Conservation (phyloP, 805 yeast species). For the Schwanniomyces vanrijiae region DNA sequence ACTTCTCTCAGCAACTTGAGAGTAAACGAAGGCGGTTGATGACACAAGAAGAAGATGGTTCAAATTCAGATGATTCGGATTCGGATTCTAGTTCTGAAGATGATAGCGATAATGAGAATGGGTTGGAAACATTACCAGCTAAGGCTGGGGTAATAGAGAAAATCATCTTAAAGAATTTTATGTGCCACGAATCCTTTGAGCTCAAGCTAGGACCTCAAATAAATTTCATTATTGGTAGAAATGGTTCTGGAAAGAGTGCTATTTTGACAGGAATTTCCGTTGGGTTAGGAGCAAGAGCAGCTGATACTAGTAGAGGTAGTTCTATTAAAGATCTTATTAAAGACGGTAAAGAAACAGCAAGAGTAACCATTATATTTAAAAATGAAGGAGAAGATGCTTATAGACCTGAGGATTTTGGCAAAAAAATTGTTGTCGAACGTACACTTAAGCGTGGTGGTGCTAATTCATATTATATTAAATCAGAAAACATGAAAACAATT, state of each 20-base stretch:
- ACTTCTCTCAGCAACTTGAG: constrained; percentile 13
- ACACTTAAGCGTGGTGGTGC: constrained; percentile 54
- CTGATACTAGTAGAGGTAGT: constrained; percentile 82
- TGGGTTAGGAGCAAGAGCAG: constrained; percentile 86
- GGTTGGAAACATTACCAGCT: constrained; percentile 21
- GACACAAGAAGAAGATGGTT: constrained; percentile 9
- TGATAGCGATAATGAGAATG: constrained; percentile 10
- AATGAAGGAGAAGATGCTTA: constrained; percentile 69
- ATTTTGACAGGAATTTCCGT: constrained; percentile 83
- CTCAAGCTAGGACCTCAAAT: constrained; percentile 74
- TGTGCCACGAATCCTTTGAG: constrained; percentile 86
- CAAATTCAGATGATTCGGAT: constrained; percentile 9
- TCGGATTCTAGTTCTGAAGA: constrained; percentile 6
- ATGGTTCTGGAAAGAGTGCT: constrained; percentile 92
- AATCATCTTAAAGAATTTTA: constrained; percentile 69
- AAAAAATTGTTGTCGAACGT: constrained; percentile 68
- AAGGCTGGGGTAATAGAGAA: constrained; percentile 68
- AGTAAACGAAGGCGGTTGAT: constrained; percentile 10
- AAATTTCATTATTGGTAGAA: constrained; percentile 85
- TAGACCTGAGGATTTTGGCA: constrained; percentile 66
- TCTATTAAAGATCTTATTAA: constrained; percentile 68
- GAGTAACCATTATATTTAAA: constrained; percentile 61
- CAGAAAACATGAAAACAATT: constrained; percentile 50
- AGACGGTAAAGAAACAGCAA: constrained; percentile 72
- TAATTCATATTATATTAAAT: constrained; percentile 54